phyloP scores from a whole-genome alignment of 2,329 filamentous ascomycete species.

The Scedosporium dehoogii region DNA sequence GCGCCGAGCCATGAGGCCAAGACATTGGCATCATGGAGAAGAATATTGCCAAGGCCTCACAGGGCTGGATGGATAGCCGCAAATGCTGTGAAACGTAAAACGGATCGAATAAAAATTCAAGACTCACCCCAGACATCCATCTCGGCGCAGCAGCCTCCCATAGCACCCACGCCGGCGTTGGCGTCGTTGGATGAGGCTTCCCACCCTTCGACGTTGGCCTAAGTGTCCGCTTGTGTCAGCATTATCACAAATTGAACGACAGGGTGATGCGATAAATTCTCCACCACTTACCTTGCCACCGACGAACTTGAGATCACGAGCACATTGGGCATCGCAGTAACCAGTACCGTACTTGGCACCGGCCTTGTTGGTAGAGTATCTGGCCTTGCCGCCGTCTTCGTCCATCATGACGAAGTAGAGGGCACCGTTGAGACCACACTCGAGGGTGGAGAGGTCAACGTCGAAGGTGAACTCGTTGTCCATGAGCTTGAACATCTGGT shows the following conservation, averaged over 20 bases:
- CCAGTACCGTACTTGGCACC: conserved; percentile 46
- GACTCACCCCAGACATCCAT: conserved; percentile 41
- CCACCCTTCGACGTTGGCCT: conserved; percentile 32
- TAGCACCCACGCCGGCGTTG: conserved; percentile 36
- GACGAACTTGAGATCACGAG: conserved; percentile 38
- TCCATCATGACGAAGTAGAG: conserved; percentile 51
- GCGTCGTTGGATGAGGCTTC: conserved; percentile 36
- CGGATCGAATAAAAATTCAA: not conserved
- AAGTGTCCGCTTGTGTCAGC: not conserved
- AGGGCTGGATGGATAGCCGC: not conserved
- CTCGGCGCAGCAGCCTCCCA: conserved; percentile 46
- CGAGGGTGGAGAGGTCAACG: conserved; percentile 52
- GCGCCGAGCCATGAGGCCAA: not conserved
- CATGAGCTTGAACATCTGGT: conserved; percentile 50
- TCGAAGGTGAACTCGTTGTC: conserved; percentile 58
- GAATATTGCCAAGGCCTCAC: not conserved
- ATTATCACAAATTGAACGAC: not conserved
- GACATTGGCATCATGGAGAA: not conserved
- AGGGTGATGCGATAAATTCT: not conserved
- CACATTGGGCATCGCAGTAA: conserved; percentile 39
- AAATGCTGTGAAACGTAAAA: not conserved
- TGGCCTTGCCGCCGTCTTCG: conserved; percentile 37
- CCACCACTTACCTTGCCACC: conserved; percentile 21
- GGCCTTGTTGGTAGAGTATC: conserved; percentile 32
- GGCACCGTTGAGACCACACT: conserved; percentile 56